These are phyloP conservation scores for Mycena sanguinolenta DNA, from an alignment of 768 basidiomycete species.

Conservation along the genomic window DNA sequence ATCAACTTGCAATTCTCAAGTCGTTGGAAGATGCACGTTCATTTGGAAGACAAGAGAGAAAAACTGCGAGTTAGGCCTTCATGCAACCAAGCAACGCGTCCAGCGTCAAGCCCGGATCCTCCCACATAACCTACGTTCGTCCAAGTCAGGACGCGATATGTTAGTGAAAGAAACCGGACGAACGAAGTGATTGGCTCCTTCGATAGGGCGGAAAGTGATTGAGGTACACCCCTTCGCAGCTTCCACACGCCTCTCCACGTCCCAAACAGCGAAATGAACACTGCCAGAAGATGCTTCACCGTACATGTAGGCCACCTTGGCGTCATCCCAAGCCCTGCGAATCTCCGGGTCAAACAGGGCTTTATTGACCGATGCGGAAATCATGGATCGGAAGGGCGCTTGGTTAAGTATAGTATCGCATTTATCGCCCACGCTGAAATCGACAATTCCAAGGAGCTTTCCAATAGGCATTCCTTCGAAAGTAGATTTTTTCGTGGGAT, in stretches of 20 bases:
- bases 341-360: conserved; percentile 10
- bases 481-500: neutral
- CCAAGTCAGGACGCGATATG: neutral
- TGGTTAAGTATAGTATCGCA: conserved; percentile 15
- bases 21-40: no score
- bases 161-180: neutral
- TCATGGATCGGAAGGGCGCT: neutral
- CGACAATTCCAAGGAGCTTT: neutral
- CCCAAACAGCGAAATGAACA: conserved; percentile 6
- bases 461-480: conserved; percentile 1
- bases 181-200: conserved; percentile 24
- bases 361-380: neutral
- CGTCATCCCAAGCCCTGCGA: neutral
- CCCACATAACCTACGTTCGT: conserved; percentile 5
- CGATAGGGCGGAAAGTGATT: conserved; percentile 7
- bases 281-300: neutral
- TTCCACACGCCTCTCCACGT: conserved; percentile 5
- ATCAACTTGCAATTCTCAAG: no score
- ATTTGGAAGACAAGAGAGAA: no score
- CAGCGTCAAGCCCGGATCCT: neutral
- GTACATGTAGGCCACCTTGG: neutral
- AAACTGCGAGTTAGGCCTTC: conserved; percentile 4
- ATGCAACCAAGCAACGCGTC: neutral
- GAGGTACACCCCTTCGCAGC: neutral
- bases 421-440: conserved; percentile 12